These are phyloP conservation scores for Erodium trifolium DNA, from an alignment of 441 rosid species.

Conservation along the genomic window DNA sequence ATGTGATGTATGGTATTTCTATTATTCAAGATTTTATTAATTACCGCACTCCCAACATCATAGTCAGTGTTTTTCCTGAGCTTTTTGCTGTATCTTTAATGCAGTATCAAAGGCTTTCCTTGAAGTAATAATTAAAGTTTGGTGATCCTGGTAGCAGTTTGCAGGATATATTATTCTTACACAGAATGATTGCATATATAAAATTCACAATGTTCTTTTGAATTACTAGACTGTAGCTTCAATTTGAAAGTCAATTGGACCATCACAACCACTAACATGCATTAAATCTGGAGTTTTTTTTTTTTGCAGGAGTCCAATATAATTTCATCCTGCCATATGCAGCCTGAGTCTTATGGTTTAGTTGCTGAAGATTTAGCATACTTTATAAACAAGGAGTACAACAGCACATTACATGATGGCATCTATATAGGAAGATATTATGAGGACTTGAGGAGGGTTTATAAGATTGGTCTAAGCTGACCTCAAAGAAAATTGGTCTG, in stretches of 20 bases:
- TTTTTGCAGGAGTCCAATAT: not conserved
- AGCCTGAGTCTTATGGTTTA: not conserved
- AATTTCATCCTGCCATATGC: not conserved
- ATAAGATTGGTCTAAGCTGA: not conserved
- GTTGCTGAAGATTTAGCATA: not conserved
- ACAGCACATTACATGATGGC: not conserved
- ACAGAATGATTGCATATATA: not conserved
- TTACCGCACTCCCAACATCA: conserved; percentile 1
- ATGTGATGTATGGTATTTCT: not conserved
- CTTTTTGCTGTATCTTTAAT: not conserved
- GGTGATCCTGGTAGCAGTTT: not conserved
- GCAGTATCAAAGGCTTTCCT: not conserved
- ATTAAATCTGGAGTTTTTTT: not conserved
- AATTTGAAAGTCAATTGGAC: not conserved
- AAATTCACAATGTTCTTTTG: conserved; percentile 1
- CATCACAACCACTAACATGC: not conserved
- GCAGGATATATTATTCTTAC: not conserved
- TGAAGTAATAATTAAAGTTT: not conserved
- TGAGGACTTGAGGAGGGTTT: conserved; percentile 1
- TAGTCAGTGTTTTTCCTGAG: not conserved
- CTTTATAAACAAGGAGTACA: not conserved
- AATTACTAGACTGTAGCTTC: not conserved
- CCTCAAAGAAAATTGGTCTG: not conserved
- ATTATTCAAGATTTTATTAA: not conserved
- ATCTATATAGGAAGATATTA: not conserved